Percentiles rank a stretch among this genome's conserved stretches.
Evolutionary conservation across 176 grass and related monocot genomes (phyloP).

Genomic region (Triticum timopheevii): DNA sequence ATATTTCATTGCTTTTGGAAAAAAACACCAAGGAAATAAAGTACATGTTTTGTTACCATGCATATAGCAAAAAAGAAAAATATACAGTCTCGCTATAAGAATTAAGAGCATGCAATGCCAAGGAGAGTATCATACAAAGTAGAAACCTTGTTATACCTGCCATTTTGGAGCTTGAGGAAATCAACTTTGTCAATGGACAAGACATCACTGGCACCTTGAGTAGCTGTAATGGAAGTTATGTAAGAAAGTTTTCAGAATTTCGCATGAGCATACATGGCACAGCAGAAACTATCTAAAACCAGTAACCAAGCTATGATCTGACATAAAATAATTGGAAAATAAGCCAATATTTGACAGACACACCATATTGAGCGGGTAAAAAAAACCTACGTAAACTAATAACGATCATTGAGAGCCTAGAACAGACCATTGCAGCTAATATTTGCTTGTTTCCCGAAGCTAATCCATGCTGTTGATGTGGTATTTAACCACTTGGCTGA

Average conservation of each 20-base stretch:
- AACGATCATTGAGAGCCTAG: slow-evolving; percentile 59
- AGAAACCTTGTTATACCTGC: slow-evolving; percentile 57
- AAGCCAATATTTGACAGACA: slow-evolving; percentile 4
- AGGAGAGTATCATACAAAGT: neutral
- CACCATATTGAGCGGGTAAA: neutral
- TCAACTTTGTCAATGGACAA: slow-evolving; percentile 72
- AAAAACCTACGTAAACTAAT: slow-evolving; percentile 36
- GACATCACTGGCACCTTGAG: slow-evolving; percentile 51
- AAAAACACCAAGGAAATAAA: neutral
- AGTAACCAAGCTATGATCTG: slow-evolving; percentile 10
- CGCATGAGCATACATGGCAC: neutral
- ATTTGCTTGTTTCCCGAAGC: slow-evolving; percentile 48
- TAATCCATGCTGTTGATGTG: slow-evolving; percentile 46
- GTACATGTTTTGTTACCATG: neutral
- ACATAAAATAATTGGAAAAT: neutral
- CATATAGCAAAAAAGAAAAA: neutral
- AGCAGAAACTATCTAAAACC: slow-evolving; percentile 23
- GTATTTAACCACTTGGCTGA: slow-evolving; percentile 70
- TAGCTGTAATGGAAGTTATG: slow-evolving; percentile 56
- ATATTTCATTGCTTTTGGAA: neutral
- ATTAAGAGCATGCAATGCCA: neutral
- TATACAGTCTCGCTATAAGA: neutral
- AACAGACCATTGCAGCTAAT: slow-evolving; percentile 86
- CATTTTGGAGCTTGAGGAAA: slow-evolving; percentile 99
- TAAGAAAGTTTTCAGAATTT: slow-evolving; percentile 25